A percentile compares a stretch with the other conserved stretches of the same genome.
Conservation (phyloP, 495 filamentous ascomycete genomes). For the Aspergillus diversus region DNA sequence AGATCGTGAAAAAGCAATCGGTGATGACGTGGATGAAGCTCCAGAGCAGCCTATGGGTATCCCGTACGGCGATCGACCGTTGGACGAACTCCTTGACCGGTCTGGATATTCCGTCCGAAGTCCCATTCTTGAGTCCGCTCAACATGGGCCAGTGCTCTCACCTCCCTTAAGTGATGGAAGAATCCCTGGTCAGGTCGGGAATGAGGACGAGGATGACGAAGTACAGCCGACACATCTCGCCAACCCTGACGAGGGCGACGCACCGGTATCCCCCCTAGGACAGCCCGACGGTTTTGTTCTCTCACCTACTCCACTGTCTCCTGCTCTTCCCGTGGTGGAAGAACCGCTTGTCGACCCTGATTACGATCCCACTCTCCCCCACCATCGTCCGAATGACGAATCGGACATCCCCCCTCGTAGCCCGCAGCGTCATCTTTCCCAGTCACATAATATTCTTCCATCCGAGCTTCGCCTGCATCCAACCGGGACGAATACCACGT, state of each 20-base stretch:
- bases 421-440: conserved; percentile 19
- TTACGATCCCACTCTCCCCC: conserved; percentile 71
- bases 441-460: conserved; percentile 27
- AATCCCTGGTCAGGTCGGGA: conserved; percentile 10
- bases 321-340: conserved; percentile 25
- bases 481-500: conserved; percentile 37
- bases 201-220: conserved; percentile 28
- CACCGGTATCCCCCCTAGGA: conserved; percentile 20
- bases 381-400: conserved; percentile 62
- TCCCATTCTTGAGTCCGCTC: conserved; percentile 25
- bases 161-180: conserved; percentile 27
- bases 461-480: conserved; percentile 38
- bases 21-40: conserved; percentile 33
- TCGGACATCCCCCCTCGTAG: conserved; percentile 10
- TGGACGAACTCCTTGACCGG: conserved; percentile 53
- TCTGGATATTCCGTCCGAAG: conserved; percentile 53
- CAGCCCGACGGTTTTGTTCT: conserved; percentile 19
- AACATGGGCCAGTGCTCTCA: conserved; percentile 29
- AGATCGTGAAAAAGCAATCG: conserved; percentile 11
- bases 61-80: conserved; percentile 28
- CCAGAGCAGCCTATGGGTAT: conserved; percentile 16
- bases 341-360: conserved; percentile 24
- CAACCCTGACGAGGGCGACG: conserved; percentile 25
- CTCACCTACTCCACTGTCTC: conserved; percentile 24
- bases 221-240: conserved; percentile 33